A percentile compares a stretch with the other conserved stretches of the same genome.
Conservation (phyloP, 1,139 yeast species). For the Meyerozyma elateridarum region DNA sequence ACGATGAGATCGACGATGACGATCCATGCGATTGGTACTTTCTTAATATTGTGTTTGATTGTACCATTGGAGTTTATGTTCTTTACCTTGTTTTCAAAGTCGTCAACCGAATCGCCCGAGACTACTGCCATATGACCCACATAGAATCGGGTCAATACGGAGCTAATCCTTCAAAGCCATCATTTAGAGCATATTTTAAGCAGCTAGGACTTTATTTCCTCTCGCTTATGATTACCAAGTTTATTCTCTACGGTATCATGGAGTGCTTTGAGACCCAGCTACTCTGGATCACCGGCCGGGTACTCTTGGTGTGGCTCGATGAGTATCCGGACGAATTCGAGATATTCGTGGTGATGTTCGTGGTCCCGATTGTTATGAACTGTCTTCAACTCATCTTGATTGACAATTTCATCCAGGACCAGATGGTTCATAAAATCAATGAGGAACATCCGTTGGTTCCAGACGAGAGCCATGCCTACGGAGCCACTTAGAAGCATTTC, state of each 20-base stretch:
- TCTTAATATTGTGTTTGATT: conserved; percentile 79
- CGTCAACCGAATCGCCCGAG: conserved; percentile 39
- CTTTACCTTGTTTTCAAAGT: conserved; percentile 51
- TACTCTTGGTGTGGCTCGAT: conserved; percentile 68
- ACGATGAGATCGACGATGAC: conserved; percentile 17
- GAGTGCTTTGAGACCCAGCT: conserved; percentile 37
- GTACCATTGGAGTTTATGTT: conserved; percentile 91
- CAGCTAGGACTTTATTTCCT: conserved; percentile 68
- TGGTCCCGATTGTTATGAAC: conserved; percentile 76
- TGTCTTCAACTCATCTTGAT: conserved; percentile 81
- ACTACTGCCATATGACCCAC: conserved; percentile 35
- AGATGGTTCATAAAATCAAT: conserved; percentile 25
- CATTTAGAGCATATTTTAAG: conserved; percentile 58
- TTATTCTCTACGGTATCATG: conserved; percentile 40
- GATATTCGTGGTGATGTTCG: conserved; percentile 79
- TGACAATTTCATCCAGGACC: conserved; percentile 76
- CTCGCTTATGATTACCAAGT: conserved; percentile 60
- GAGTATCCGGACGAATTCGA: conserved; percentile 73
- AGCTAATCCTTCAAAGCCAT: conserved; percentile 52
- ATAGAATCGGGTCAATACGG: conserved; percentile 87
- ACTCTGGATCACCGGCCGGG: conserved; percentile 43
- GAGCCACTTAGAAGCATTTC: neutral
- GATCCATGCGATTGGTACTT: conserved; percentile 92
- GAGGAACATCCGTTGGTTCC: conserved; percentile 6
- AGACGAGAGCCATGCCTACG: neutral